Evolutionary conservation across 441 rosid species (phyloP).

Genomic region (Euphorbia schlechtendalii): DNA sequence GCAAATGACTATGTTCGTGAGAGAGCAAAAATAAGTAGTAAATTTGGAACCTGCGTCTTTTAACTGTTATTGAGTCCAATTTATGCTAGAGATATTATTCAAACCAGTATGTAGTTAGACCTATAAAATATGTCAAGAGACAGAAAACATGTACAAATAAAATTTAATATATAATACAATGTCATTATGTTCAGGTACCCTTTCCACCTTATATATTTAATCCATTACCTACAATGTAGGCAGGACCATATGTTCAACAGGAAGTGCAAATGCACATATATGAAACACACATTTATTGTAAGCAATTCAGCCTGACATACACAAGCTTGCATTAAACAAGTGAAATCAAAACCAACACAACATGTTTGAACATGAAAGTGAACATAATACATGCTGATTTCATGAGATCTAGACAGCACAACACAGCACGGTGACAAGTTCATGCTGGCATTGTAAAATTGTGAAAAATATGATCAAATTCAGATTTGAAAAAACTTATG

Average conservation of each 20-base stretch:
- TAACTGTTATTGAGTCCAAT: neutral
- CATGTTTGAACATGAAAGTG: too few relatives aligned
- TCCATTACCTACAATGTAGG: neutral
- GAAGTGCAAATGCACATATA: too few relatives aligned
- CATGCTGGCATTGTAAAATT: too few relatives aligned
- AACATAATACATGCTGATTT: constrained; percentile 5
- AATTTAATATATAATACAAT: neutral
- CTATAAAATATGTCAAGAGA: neutral
- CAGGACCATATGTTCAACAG: neutral
- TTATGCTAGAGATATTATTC: neutral
- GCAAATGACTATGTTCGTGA: too few relatives aligned
- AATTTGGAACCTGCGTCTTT: neutral
- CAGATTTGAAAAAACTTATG: too few relatives aligned
- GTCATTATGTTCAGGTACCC: neutral
- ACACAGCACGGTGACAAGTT: neutral
- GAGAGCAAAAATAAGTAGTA: neutral
- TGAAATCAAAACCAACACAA: constrained; percentile 9
- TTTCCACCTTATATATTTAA: neutral
- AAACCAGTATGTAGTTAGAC: too few relatives aligned
- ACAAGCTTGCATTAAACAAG: neutral
- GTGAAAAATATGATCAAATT: too few relatives aligned
- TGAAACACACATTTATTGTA: too few relatives aligned
- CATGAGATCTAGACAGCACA: neutral
- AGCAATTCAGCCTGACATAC: neutral
- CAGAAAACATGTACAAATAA: neutral